phyloP scores from a whole-genome alignment of 768 basidiomycete genomes.

The Zangia roseola region DNA sequence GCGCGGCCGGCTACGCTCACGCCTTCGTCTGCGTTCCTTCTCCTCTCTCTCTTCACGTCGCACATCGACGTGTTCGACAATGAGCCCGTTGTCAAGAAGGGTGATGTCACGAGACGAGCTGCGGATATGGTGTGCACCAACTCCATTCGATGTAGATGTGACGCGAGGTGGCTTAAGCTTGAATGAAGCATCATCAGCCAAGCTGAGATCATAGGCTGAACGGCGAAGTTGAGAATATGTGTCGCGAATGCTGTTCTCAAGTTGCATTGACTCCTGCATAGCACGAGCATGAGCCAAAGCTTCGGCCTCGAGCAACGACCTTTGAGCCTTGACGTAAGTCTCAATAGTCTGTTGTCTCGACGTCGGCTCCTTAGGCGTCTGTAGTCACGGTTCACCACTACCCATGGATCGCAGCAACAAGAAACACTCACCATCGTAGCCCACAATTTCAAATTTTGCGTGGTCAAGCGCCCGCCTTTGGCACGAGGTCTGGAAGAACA shows the following conservation, averaged over 20 bases:
- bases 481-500: constrained; percentile 57
- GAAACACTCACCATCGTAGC: constrained; percentile 58
- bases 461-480: constrained; percentile 69
- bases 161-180: constrained; percentile 66
- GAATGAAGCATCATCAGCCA: constrained; percentile 56
- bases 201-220: constrained; percentile 67
- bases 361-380: constrained; percentile 92
- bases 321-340: constrained; percentile 80
- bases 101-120: constrained; percentile 71
- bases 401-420: constrained; percentile 1
- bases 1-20: constrained; percentile 53
- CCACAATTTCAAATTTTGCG: constrained; percentile 82
- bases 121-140: constrained; percentile 39
- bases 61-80: constrained; percentile 85
- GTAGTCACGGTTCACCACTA: constrained; percentile 7
- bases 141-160: constrained; percentile 31
- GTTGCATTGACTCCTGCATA: constrained; percentile 70
- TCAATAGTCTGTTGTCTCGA: constrained; percentile 82
- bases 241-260: constrained; percentile 78
- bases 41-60: constrained; percentile 77
- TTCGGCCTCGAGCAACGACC: constrained; percentile 78
- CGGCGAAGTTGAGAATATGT: constrained; percentile 77
- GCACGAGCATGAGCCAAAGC: constrained; percentile 74
- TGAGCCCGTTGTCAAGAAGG: constrained; percentile 84
- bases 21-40: constrained; percentile 62